These are phyloP conservation scores for Cladochytrium replicatum DNA, from an alignment of 192 early-diverging fungal genomes.

Conservation along the genomic window DNA sequence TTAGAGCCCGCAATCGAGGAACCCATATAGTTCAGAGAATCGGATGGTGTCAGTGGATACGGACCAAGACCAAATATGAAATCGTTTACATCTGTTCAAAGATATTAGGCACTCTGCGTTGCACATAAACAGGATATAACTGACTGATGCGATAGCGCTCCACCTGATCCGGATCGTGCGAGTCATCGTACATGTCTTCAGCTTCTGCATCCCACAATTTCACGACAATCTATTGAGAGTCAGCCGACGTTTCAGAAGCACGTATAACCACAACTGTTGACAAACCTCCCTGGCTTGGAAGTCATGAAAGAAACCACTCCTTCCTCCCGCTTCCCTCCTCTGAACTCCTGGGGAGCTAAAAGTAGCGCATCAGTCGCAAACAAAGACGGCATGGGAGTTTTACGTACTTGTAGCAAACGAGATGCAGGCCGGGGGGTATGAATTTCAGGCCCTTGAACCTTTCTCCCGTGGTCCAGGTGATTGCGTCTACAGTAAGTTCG, in stretches of 20 bases:
- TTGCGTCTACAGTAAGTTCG: no score
- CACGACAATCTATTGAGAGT: slow-evolving; percentile 55
- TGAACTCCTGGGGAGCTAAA: slow-evolving; percentile 11
- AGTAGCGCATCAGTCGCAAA: slow-evolving; percentile 6
- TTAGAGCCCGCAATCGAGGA: no score
- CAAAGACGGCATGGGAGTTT: slow-evolving; percentile 2
- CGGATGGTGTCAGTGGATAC: no score
- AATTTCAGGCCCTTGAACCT: slow-evolving; percentile 86
- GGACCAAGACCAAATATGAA: no score
- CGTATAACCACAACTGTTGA: neutral
- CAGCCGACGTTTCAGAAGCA: neutral
- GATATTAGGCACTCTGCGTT: no score
- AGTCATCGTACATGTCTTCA: slow-evolving; percentile 72
- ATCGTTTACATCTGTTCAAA: no score
- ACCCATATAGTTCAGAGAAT: no score
- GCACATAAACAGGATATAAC: slow-evolving; percentile 7
- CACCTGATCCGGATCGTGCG: slow-evolving; percentile 52
- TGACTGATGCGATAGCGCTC: slow-evolving; percentile 55
- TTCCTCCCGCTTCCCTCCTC: slow-evolving; percentile 39
- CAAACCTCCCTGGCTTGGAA: slow-evolving; percentile 55
- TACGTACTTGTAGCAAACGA: slow-evolving; percentile 72
- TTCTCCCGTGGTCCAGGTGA: slow-evolving; percentile 88
- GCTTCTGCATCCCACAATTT: slow-evolving; percentile 64
- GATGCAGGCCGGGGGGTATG: slow-evolving; percentile 90
- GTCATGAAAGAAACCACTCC: slow-evolving; percentile 67